phyloP scores from a whole-genome alignment of 2,329 filamentous ascomycete genomes.

The Didymella keratinophila region DNA sequence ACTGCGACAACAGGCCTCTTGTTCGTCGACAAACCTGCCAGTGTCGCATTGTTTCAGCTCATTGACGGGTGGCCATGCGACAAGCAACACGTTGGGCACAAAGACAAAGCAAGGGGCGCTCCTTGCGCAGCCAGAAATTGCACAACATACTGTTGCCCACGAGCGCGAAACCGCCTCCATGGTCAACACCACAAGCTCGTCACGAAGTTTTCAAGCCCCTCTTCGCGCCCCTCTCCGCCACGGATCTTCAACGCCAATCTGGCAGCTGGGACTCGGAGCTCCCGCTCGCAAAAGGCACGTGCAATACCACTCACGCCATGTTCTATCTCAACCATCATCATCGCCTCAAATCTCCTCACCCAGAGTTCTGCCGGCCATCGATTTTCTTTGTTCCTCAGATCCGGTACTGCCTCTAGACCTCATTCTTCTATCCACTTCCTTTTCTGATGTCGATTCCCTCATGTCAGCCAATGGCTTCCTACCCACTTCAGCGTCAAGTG shows the following conservation, averaged over 20 bases:
- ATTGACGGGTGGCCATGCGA: neutral
- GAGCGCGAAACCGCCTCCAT: slow-evolving; percentile 3
- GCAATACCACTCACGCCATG: slow-evolving; percentile 15
- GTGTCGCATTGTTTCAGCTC: slow-evolving; percentile 3
- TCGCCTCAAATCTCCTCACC: slow-evolving; percentile 1
- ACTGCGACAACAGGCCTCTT: neutral
- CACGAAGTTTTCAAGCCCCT: slow-evolving; percentile 3
- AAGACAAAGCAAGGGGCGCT: slow-evolving; percentile 16
- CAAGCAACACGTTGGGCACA: neutral
- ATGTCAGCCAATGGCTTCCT: slow-evolving; percentile 11
- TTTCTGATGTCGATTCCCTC: neutral
- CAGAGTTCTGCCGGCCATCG: neutral
- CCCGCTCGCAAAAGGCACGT: slow-evolving; percentile 20
- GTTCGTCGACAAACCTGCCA: neutral
- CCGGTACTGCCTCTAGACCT: slow-evolving; percentile 25
- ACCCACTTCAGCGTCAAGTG: slow-evolving; percentile 9
- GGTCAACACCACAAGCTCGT: slow-evolving; percentile 10
- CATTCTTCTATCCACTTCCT: slow-evolving; percentile 19
- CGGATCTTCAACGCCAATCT: slow-evolving; percentile 1
- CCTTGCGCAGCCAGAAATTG: slow-evolving; percentile 8
- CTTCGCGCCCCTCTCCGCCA: slow-evolving; percentile 4
- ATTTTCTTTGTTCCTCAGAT: slow-evolving; percentile 17
- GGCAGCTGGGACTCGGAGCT: slow-evolving; percentile 13
- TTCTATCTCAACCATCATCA: slow-evolving; percentile 7
- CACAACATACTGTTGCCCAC: slow-evolving; percentile 12